These are phyloP conservation scores for Capsicum chinense DNA, from an alignment of 257 asterid genomes.

Conservation along the genomic window DNA sequence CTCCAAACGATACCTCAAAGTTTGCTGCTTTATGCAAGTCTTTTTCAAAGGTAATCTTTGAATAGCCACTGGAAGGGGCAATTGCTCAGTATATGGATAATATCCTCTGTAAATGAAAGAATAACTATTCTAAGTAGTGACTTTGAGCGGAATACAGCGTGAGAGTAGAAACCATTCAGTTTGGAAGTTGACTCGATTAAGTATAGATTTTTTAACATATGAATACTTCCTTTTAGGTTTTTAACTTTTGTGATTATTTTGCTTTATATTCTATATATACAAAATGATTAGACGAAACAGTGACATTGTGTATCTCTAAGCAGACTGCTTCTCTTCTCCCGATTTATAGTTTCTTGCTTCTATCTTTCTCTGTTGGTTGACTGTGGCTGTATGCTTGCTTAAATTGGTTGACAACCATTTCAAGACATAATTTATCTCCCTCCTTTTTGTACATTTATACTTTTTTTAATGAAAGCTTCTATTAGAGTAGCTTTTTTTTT, in stretches of 20 bases:
- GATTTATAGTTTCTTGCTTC: neutral
- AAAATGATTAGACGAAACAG: conserved; percentile 3
- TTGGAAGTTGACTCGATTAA: neutral
- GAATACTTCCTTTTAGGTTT: conserved; percentile 8
- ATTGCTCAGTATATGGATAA: neutral
- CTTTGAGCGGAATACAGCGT: neutral
- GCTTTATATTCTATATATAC: conserved; percentile 7
- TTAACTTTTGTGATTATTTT: neutral
- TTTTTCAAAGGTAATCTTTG: conserved; percentile 69
- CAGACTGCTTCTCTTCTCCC: neutral
- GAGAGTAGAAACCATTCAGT: neutral
- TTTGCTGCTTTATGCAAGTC: conserved; percentile 89
- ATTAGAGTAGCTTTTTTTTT: neutral
- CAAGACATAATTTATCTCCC: neutral
- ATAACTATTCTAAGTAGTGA: neutral
- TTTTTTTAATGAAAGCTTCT: neutral
- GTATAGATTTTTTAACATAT: neutral
- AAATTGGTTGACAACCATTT: conserved; percentile 8
- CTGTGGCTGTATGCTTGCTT: neutral
- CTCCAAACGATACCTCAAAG: conserved; percentile 89
- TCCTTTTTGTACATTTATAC: neutral
- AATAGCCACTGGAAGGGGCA: conserved; percentile 21
- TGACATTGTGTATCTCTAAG: neutral
- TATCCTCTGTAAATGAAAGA: conserved; percentile 25
- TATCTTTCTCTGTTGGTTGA: neutral